Percentiles rank a stretch among this genome's conserved stretches.
phyloP scores from a whole-genome alignment of 306 rosid genomes.

The Cicer bijugum region DNA sequence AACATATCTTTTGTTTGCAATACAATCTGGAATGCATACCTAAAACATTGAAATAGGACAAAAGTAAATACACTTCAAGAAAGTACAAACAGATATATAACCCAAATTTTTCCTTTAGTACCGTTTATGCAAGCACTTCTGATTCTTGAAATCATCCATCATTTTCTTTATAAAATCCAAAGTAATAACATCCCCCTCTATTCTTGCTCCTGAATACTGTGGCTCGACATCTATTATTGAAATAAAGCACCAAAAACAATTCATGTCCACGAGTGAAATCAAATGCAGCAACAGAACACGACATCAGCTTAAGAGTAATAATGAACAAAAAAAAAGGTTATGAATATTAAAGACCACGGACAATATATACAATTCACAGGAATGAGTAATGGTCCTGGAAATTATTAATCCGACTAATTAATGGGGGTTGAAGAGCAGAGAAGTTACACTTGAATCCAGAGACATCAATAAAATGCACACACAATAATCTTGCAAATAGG shows the following conservation, averaged over 20 bases:
- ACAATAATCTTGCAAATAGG: conserved; percentile 5
- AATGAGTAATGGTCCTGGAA: neutral
- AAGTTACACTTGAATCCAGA: conserved; percentile 7
- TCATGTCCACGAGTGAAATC: conserved; percentile 42
- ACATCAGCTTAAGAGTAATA: conserved; percentile 22
- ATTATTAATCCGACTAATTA: conserved; percentile 17
- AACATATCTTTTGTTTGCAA: conserved; percentile 80
- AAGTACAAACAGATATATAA: conserved; percentile 10
- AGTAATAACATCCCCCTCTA: conserved; percentile 88
- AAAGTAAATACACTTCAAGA: conserved; percentile 37
- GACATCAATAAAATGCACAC: conserved; percentile 27
- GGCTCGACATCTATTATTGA: conserved; percentile 85
- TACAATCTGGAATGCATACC: conserved; percentile 96
- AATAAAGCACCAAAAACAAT: conserved; percentile 44
- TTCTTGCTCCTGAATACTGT: conserved; percentile 88
- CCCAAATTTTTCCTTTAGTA: conserved; percentile 46
- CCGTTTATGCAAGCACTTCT: conserved; percentile 90
- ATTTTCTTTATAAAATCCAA: conserved; percentile 92
- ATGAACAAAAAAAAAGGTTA: neutral
- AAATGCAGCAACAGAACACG: conserved; percentile 14
- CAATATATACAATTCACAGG: conserved; percentile 27
- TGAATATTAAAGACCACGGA: neutral
- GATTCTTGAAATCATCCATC: conserved; percentile 96
- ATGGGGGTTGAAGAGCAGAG: neutral
- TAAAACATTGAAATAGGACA: conserved; percentile 48